Evolutionary conservation across 805 yeast species (phyloP).

Genomic region (Yamadazyma laniorum): DNA sequence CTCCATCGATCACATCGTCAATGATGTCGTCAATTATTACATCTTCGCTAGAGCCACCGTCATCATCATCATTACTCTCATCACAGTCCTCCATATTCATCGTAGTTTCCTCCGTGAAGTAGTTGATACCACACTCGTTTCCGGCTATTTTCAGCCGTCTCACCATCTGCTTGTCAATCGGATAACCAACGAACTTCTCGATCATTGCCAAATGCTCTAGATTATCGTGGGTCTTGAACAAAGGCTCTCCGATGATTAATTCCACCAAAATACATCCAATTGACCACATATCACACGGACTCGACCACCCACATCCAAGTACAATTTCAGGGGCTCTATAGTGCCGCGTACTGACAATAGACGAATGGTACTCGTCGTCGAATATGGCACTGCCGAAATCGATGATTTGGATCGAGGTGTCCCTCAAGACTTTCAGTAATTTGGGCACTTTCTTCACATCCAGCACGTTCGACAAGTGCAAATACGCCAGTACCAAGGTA

Average conservation of each 20-base stretch:
- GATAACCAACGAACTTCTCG: conserved; percentile 69
- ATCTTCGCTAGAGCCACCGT: not conserved
- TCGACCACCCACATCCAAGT: conserved; percentile 94
- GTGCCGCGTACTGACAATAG: conserved; percentile 91
- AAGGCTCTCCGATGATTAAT: conserved; percentile 87
- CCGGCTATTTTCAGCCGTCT: conserved; percentile 29
- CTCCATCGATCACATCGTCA: conserved; percentile 20
- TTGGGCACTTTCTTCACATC: conserved; percentile 28
- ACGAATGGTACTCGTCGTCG: conserved; percentile 89
- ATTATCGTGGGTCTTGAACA: conserved; percentile 93
- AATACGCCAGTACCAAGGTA: conserved; percentile 34
- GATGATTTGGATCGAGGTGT: conserved; percentile 83
- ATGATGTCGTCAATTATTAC: conserved; percentile 1
- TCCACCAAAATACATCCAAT: conserved; percentile 92
- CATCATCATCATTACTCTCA: conserved; percentile 9
- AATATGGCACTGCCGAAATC: conserved; percentile 98
- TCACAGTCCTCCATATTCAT: conserved; percentile 5
- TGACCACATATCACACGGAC: conserved; percentile 96
- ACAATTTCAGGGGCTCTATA: conserved; percentile 97
- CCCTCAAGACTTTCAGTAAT: conserved; percentile 51
- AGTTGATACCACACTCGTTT: conserved; percentile 42
- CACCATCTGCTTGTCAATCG: conserved; percentile 46
- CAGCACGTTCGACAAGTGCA: conserved; percentile 21
- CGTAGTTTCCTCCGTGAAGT: conserved; percentile 25
- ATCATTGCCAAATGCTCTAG: conserved; percentile 93